Conservation (phyloP, 2,329 filamentous ascomycete species). For the Diaporthe sp. region DNA sequence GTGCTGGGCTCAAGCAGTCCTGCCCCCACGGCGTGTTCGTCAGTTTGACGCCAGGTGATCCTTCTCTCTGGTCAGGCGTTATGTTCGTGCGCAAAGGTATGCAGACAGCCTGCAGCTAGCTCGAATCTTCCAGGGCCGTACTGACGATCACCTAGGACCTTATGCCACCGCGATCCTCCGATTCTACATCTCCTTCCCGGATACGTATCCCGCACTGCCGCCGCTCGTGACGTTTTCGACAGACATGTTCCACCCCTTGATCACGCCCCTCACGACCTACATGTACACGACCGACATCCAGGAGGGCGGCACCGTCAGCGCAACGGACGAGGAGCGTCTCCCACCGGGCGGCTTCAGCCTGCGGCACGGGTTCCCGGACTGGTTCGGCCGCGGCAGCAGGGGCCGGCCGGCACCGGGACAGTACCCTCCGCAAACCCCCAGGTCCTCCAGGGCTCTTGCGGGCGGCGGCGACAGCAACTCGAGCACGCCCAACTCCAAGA, state of each 20-base stretch:
- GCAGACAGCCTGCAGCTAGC: constrained; percentile 34
- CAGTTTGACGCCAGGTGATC: constrained; percentile 84
- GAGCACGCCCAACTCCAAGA: constrained; percentile 51
- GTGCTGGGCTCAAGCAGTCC: constrained; percentile 83
- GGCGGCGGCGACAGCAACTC: constrained; percentile 44
- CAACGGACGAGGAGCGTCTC: constrained; percentile 84
- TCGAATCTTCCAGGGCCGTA: constrained; percentile 34
- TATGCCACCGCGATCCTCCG: constrained; percentile 90
- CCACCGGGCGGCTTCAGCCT: constrained; percentile 93
- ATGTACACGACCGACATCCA: constrained; percentile 88
- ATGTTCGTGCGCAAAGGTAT: constrained; percentile 91
- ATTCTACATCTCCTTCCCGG: constrained; percentile 90
- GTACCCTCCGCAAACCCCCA: constrained; percentile 44
- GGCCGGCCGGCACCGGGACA: constrained; percentile 50
- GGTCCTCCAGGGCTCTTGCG: constrained; percentile 43
- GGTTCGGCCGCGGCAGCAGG: constrained; percentile 78
- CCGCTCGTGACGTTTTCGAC: constrained; percentile 90
- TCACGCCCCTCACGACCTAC: constrained; percentile 94
- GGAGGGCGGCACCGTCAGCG: constrained; percentile 83
- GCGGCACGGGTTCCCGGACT: constrained; percentile 89
- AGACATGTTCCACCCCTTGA: constrained; percentile 94
- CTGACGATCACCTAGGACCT: constrained; percentile 72
- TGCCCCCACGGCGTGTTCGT: constrained; percentile 91
- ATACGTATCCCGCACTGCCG: constrained; percentile 82
- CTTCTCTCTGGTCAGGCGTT: constrained; percentile 89